Conservation (phyloP, 495 filamentous ascomycete species). For the Gamarada debralockiae region DNA sequence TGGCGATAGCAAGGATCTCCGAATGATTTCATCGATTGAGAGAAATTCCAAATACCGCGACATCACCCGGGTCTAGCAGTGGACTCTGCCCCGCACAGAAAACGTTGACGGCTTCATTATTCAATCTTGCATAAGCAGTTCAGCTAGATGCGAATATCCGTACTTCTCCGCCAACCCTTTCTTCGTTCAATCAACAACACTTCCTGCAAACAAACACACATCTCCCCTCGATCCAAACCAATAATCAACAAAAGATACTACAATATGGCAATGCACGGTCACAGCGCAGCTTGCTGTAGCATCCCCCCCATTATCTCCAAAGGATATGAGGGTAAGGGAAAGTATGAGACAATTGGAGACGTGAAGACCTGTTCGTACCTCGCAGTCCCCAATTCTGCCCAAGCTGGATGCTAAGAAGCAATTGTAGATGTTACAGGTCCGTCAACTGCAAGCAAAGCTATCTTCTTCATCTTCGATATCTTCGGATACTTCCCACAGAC, state of each 20-base stretch:
- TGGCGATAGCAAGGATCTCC: too few species aligned
- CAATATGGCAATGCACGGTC: conserved; percentile 27
- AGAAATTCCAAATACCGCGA: too few species aligned
- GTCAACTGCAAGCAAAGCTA: conserved; percentile 48
- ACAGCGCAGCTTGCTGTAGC: conserved; percentile 67
- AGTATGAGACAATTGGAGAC: conserved; percentile 57
- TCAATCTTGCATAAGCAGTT: not conserved
- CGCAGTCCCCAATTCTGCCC: not conserved
- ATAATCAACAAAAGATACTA: not conserved
- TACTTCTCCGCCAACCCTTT: not conserved
- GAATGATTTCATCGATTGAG: too few species aligned
- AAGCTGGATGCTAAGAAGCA: not conserved
- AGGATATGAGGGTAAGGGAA: conserved; percentile 62
- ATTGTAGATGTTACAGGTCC: conserved; percentile 60
- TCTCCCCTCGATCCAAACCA: not conserved
- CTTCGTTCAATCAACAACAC: not conserved
- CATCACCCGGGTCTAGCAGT: not conserved
- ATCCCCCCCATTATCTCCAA: conserved; percentile 62
- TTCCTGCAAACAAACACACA: not conserved
- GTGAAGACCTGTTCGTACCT: conserved; percentile 60
- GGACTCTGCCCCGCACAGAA: too few species aligned
- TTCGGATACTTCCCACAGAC: conserved; percentile 67
- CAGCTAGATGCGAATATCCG: too few species aligned
- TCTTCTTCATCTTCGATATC: conserved; percentile 67
- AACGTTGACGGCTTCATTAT: not conserved